Evolutionary conservation across 148 eudicot species (phyloP), one percentile per base, ranked within the genome.

Genomic region (Vaccinium myrtillus): DNA sequence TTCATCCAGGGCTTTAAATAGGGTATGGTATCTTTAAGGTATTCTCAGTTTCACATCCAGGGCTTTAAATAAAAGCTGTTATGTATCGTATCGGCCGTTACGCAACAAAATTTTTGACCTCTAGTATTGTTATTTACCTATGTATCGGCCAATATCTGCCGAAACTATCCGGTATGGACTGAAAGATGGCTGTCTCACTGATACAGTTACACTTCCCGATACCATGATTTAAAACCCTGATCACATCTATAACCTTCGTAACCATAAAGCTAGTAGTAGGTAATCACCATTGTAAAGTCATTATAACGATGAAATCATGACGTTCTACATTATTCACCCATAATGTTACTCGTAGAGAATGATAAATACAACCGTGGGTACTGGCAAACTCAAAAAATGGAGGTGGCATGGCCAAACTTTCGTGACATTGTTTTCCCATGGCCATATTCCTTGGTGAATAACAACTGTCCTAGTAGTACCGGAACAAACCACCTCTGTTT

Each of bases 301-400:
- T 77, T 4, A 9, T 13, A 25, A 54, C 1, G 21, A 27, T 23
- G 55, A 23, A 75, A 8, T 73, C 53, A 46, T 53, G 21, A 21
- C 9, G 78, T 75, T 75, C 5, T 9, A 75, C 27, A 46, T 75
- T 46, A 8, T 19, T 46, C 54, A 75, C 8, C 54, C 14, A 46
- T 74, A 36, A 39, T 74, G 21, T 75, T 75, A 19, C 27, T 46
- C 14, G 2, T 46, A 43, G 46, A 75, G 50, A 43, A 75, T 19
- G 78, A 46, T 18, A 2, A 36, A 39, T 73, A 73, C 39, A 16
- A 39, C 49, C 1, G 77, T 39, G 19, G 49, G 39, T 39, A 39
- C 39, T 39, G 77, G 7, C 49, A 18, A 73, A 73, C 49, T 39
- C 77, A 16, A 69, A 69, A 76, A 76, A 21, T 76, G 79, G 79